phyloP scores from a whole-genome alignment of 2,329 filamentous ascomycete genomes.

The Xylariaceae sp. region DNA sequence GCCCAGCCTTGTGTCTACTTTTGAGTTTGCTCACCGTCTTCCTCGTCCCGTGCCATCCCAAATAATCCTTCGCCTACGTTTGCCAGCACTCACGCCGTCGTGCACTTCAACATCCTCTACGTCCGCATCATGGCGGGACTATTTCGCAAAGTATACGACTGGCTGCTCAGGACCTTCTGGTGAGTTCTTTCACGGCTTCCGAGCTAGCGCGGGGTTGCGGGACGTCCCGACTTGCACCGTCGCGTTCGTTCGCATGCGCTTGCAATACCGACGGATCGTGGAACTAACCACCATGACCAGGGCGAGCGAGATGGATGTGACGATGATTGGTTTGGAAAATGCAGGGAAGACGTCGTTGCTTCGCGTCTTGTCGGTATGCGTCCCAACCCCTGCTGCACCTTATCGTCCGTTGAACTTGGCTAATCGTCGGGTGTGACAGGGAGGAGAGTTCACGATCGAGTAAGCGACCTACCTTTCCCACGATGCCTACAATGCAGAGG shows the following conservation, averaged over 20 bases:
- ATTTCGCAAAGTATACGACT: slow-evolving; percentile 95
- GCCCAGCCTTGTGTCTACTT: slow-evolving; percentile 23
- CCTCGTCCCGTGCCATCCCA: slow-evolving; percentile 3
- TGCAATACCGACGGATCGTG: slow-evolving; percentile 1
- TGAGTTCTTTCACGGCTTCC: slow-evolving; percentile 44
- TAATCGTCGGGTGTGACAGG: slow-evolving; percentile 50
- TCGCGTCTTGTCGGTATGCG: slow-evolving; percentile 85
- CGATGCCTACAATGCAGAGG: slow-evolving; percentile 2
- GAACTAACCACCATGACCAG: slow-evolving; percentile 43
- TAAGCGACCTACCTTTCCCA: slow-evolving; percentile 52
- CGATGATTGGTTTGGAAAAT: slow-evolving; percentile 97
- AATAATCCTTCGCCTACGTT: slow-evolving; percentile 10
- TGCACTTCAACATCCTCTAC: slow-evolving; percentile 6
- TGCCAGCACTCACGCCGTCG: background rate
- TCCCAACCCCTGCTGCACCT: slow-evolving; percentile 9
- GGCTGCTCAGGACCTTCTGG: slow-evolving; percentile 97
- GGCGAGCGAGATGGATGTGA: slow-evolving; percentile 99
- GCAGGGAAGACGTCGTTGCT: slow-evolving; percentile 95
- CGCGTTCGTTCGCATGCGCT: slow-evolving; percentile 18
- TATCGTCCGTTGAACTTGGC: slow-evolving; percentile 11
- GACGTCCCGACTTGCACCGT: slow-evolving; percentile 22
- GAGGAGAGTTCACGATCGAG: slow-evolving; percentile 98
- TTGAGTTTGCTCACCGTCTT: slow-evolving; percentile 24
- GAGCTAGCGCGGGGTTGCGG: slow-evolving; percentile 26
- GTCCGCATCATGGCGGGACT: slow-evolving; percentile 72